A percentile compares a stretch with the other conserved stretches of the same genome.
Evolutionary conservation across 2,329 filamentous ascomycete species (phyloP).

Genomic region (Dichotomopilus funicola): DNA sequence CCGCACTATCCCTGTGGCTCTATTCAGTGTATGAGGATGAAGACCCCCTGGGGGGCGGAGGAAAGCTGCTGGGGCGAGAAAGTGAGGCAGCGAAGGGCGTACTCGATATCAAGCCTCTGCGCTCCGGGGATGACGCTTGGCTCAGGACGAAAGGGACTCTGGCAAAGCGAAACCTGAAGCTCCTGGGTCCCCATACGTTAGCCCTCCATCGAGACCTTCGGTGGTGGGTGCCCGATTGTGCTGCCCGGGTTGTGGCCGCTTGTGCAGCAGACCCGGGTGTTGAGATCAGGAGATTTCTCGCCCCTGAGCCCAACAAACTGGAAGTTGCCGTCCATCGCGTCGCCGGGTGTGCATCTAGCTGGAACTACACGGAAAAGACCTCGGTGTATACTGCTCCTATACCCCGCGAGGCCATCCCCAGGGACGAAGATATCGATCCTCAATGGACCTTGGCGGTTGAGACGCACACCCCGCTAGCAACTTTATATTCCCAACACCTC

Average conservation of each 20-base stretch:
- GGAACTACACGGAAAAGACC: neutral
- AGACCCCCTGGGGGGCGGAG: neutral
- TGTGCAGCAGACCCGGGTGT: neutral
- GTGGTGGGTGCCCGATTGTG: neutral
- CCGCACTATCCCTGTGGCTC: neutral
- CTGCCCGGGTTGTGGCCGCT: too few relatives aligned
- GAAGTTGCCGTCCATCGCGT: neutral
- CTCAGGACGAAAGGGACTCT: neutral
- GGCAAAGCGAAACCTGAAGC: neutral
- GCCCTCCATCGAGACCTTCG: neutral
- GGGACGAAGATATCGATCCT: too few relatives aligned
- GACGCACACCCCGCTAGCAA: neutral
- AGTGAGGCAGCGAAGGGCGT: neutral
- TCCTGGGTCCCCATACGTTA: neutral
- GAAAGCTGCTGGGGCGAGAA: neutral
- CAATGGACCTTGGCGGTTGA: neutral
- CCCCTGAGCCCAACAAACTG: neutral
- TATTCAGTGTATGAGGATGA: neutral
- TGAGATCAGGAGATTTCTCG: neutral
- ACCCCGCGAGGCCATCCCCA: neutral
- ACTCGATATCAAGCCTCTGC: neutral
- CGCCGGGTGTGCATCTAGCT: neutral
- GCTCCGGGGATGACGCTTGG: neutral
- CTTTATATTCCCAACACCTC: neutral
- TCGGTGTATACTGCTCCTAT: neutral